Conservation (phyloP, 2,329 filamentous ascomycete genomes). For the Pseudogymnoascus sp. region DNA sequence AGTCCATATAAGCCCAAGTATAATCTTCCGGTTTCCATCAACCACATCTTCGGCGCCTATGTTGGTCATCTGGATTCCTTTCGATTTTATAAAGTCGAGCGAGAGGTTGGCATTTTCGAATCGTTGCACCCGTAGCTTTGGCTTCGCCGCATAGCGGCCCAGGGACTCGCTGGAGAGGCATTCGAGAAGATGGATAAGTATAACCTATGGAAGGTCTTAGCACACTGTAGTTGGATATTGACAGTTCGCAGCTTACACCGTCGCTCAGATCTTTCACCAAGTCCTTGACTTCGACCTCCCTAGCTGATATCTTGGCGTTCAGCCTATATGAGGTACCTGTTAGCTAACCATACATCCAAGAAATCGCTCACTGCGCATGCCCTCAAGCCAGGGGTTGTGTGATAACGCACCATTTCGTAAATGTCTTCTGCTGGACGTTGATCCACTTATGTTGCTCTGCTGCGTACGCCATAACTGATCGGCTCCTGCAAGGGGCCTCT, state of each 20-base stretch:
- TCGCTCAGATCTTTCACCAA: slow-evolving; percentile 86
- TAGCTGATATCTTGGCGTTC: slow-evolving; percentile 83
- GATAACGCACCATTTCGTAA: slow-evolving; percentile 77
- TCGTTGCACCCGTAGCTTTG: slow-evolving; percentile 89
- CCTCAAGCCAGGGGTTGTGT: not conserved
- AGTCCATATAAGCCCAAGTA: slow-evolving; percentile 95
- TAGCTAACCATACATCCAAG: not conserved
- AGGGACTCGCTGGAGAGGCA: slow-evolving; percentile 91
- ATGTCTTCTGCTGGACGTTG: slow-evolving; percentile 94
- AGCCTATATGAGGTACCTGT: slow-evolving; percentile 52
- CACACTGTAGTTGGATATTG: slow-evolving; percentile 12
- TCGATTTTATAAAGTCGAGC: slow-evolving; percentile 83
- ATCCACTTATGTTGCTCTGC: slow-evolving; percentile 62
- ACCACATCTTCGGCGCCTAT: slow-evolving; percentile 98
- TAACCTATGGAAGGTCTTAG: slow-evolving; percentile 52
- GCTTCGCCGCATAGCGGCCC: slow-evolving; percentile 92
- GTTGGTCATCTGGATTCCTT: slow-evolving; percentile 95
- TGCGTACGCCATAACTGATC: slow-evolving; percentile 50
- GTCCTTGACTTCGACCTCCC: slow-evolving; percentile 76
- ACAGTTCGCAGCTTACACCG: slow-evolving; percentile 58
- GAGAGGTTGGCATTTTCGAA: slow-evolving; percentile 98
- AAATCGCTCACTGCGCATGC: slow-evolving; percentile 18
- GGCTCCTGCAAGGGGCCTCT: not conserved
- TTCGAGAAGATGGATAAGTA: slow-evolving; percentile 94
- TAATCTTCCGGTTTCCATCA: slow-evolving; percentile 95